Evolutionary conservation across 257 asterid species (phyloP).

Genomic region (Fraxinus pennsylvanica): DNA sequence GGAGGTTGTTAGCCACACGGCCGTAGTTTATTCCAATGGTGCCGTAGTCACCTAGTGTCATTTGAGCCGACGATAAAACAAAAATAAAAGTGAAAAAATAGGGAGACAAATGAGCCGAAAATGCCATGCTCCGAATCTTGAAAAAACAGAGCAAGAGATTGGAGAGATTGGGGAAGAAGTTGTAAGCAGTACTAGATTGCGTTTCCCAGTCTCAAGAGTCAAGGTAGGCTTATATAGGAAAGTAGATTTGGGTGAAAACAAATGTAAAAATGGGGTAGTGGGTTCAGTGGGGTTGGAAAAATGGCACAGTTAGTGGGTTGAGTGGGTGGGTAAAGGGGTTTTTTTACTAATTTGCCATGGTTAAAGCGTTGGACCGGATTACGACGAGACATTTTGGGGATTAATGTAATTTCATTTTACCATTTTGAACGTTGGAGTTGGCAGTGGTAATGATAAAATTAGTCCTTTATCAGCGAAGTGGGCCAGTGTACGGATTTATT

Average conservation of each 20-base stretch:
- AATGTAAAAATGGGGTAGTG: not conserved
- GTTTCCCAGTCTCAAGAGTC: not conserved
- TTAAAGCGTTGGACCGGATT: too few relatives aligned
- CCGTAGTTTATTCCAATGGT: conserved; percentile 67
- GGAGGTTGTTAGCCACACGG: conserved; percentile 69
- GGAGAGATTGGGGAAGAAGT: not conserved
- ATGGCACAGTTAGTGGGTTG: not conserved
- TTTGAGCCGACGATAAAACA: not conserved
- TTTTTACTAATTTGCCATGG: too few relatives aligned
- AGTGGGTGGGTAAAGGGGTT: not conserved
- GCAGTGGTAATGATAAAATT: not conserved
- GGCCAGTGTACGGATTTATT: not conserved
- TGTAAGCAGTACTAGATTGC: not conserved
- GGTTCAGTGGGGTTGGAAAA: not conserved
- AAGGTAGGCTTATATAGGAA: not conserved
- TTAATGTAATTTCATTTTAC: not conserved
- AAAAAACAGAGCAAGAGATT: conserved; percentile 1
- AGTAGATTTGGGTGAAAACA: not conserved
- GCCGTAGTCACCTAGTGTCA: conserved; percentile 28
- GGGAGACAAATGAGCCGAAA: not conserved
- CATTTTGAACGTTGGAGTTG: conserved; percentile 1
- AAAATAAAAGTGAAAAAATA: not conserved
- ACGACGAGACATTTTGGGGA: not conserved
- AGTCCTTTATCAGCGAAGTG: not conserved
- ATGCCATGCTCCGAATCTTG: conserved; percentile 17